These are phyloP conservation scores for Phtheirospermum japonicum DNA, from an alignment of 257 asterid species.

Conservation along the genomic window DNA sequence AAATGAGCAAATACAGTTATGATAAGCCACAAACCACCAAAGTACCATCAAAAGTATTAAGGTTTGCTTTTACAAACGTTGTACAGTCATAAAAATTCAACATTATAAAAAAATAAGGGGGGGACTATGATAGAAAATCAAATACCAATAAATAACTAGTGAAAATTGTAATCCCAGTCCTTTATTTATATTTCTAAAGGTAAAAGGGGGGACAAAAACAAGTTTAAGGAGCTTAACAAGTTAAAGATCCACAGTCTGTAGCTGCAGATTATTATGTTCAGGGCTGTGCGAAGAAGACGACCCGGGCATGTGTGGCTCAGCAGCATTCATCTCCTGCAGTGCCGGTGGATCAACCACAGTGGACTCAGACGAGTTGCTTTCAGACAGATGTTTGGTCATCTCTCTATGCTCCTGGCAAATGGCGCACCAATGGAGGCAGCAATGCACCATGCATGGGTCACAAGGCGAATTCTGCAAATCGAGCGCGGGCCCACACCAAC, in stretches of 20 bases:
- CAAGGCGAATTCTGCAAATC: conserved; percentile 68
- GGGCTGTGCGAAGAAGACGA: conserved; percentile 30
- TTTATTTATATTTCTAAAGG: background rate
- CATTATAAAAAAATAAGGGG: no score
- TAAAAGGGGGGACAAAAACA: background rate
- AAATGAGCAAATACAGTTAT: no score
- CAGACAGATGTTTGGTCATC: conserved; percentile 48
- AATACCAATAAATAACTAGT: background rate
- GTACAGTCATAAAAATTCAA: no score
- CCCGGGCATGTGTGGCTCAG: conserved; percentile 27
- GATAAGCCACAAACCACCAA: no score
- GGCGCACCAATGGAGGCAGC: conserved; percentile 90
- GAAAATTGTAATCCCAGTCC: background rate
- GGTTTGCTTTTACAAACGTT: no score
- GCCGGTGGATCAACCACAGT: conserved; percentile 54
- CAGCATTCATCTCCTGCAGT: conserved; percentile 57
- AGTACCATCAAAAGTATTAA: no score
- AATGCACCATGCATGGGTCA: conserved; percentile 82
- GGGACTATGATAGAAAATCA: no score
- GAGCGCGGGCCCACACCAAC: background rate
- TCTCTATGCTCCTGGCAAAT: conserved; percentile 83
- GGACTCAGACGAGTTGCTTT: conserved; percentile 10
- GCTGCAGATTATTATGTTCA: conserved; percentile 40
- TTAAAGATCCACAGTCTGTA: conserved; percentile 38
- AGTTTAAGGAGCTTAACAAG: background rate